Evolutionary conservation across 2,329 filamentous ascomycete genomes (phyloP), one percentile per base, ranked within the genome.

Genomic region (Bipolaris zeicola): DNA sequence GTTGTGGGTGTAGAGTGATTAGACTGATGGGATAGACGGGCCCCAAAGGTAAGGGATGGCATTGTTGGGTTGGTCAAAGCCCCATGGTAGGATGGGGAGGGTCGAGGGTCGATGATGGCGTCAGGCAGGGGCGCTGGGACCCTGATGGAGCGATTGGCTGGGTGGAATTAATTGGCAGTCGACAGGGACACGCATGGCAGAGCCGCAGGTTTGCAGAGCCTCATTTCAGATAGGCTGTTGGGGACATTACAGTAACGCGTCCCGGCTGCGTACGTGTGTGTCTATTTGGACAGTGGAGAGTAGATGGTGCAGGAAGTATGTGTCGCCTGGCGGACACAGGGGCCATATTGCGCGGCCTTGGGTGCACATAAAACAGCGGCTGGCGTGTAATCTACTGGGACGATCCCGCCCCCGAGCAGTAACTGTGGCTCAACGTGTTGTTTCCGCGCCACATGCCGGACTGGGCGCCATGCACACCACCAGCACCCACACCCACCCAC

Each of bases 281-380:
- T 28, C 7, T 28, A 28, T 8, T 28, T 28, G 26, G 26, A 28
- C 26, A 10, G 26, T 10, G 26, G 26, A 28, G 2, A 3, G 26
- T 28, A 10, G 26, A 28, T 28, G 8, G 26, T 28, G 26, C 2
- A 28, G 26, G 26, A 8, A 10, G 26, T 10, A 41, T 22, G 20
- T 6, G 14, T 4, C n/a, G n/a, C 18, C 18, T 20, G 5, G 10
- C 18, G 16, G 11, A 10, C 1, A 14, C 18, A 41, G 10, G 18
- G 38, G 10, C 38, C 8, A 45, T 24, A 56, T 57, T 57, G 54
- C 54, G 54, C 54, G 54, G 54, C 54, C 54, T 52, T 38, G 31
- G 26, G 37, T 26, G 38, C 33, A 52, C 43, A 52, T 50, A 46
- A 47, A 48, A 52, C 42, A 46, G 48, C 48, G 41, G 48, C 48